A percentile compares a stretch with the other conserved stretches of the same genome.
Evolutionary conservation across 768 basidiomycete genomes (phyloP).

Genomic region (Tulasnella sp.): DNA sequence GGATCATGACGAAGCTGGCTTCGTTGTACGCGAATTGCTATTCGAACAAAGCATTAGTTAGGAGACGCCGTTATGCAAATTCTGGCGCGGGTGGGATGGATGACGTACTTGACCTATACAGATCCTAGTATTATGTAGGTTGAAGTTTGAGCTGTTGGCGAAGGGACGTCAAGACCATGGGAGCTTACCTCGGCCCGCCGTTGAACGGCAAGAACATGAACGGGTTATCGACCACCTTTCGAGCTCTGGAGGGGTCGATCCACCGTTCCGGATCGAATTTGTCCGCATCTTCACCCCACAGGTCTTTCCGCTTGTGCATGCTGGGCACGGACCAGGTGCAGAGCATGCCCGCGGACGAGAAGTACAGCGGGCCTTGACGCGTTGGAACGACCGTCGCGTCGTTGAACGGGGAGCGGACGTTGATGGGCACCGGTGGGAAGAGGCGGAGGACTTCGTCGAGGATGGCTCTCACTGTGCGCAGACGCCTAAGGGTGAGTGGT

Average conservation of each 20-base stretch:
- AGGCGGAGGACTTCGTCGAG: constrained; percentile 40
- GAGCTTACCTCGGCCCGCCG: constrained; percentile 26
- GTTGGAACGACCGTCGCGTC: constrained; percentile 6
- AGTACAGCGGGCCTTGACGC: constrained; percentile 25
- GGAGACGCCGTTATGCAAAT: not conserved
- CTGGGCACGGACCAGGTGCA: constrained; percentile 21
- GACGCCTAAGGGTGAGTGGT: not conserved
- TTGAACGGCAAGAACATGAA: constrained; percentile 27
- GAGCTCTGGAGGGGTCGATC: constrained; percentile 28
- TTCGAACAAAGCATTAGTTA: too few species aligned
- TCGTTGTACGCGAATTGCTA: constrained; percentile 32
- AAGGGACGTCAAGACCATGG: too few species aligned
- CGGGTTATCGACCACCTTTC: constrained; percentile 15
- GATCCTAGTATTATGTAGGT: not conserved
- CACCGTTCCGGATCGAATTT: constrained; percentile 40
- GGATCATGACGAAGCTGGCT: constrained; percentile 31
- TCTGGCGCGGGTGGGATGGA: not conserved
- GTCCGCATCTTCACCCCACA: constrained; percentile 40
- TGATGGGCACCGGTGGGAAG: constrained; percentile 37
- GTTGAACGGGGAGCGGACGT: constrained; percentile 31
- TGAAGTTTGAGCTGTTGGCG: too few species aligned
- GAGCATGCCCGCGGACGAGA: not conserved
- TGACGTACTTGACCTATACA: constrained; percentile 20
- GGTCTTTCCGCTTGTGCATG: constrained; percentile 35
- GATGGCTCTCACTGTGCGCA: constrained; percentile 36